Conservation (phyloP, 2,329 filamentous ascomycete species). For the Claviceps pusilla region DNA sequence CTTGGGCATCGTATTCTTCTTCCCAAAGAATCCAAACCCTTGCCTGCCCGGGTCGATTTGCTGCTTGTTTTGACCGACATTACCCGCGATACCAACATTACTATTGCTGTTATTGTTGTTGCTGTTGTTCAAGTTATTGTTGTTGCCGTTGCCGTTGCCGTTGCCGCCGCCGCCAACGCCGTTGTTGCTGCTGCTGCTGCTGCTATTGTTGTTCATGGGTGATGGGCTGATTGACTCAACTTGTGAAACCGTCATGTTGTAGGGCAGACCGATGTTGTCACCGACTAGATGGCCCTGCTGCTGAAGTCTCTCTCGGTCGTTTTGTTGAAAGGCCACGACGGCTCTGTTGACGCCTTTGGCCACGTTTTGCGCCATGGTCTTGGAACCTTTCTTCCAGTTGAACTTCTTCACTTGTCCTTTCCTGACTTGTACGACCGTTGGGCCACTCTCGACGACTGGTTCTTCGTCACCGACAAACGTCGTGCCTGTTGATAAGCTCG, state of each 20-base stretch:
- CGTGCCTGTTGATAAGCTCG: conserved; percentile 40
- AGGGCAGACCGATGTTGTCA: conserved; percentile 54
- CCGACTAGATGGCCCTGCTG: conserved; percentile 35
- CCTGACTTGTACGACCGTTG: conserved; percentile 89
- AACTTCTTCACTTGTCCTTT: conserved; percentile 94
- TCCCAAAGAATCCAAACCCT: conserved; percentile 59
- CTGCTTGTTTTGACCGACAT: conserved; percentile 12
- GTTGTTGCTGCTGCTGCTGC: neutral
- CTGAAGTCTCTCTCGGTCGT: conserved; percentile 39
- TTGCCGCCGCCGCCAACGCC: neutral
- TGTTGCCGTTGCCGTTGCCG: neutral
- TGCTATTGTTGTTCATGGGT: conserved; percentile 12
- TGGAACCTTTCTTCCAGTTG: conserved; percentile 96
- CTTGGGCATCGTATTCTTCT: conserved; percentile 37
- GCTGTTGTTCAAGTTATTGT: neutral
- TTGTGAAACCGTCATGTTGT: conserved; percentile 49
- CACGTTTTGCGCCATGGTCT: conserved; percentile 85
- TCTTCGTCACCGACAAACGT: conserved; percentile 55
- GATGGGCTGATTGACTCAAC: conserved; percentile 30
- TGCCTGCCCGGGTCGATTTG: conserved; percentile 28
- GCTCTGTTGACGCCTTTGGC: conserved; percentile 88
- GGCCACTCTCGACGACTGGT: conserved; percentile 50
- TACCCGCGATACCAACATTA: neutral
- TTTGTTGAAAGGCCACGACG: conserved; percentile 56
- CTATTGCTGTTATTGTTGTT: too few relatives aligned